Evolutionary conservation across 768 basidiomycete genomes (phyloP).

Genomic region (Dacryopinax spathularia): DNA sequence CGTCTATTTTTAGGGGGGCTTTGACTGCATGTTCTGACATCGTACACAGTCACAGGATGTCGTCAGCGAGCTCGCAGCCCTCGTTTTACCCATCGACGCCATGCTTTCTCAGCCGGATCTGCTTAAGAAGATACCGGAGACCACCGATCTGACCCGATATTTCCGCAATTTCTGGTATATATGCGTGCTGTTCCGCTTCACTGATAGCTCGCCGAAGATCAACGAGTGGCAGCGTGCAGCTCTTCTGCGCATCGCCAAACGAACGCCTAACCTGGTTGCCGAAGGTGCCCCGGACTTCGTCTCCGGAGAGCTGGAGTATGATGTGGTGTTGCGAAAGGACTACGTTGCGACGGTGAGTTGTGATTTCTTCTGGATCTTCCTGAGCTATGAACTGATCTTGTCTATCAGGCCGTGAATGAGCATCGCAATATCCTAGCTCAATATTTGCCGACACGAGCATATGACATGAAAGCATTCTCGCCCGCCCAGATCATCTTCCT

Average conservation of each 20-base stretch:
- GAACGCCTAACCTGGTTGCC: slow-evolving; percentile 71
- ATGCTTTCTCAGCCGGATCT: slow-evolving; percentile 60
- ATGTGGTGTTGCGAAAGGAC: slow-evolving; percentile 76
- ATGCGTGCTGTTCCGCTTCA: slow-evolving; percentile 74
- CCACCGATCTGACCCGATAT: slow-evolving; percentile 48
- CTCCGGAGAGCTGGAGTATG: slow-evolving; percentile 82
- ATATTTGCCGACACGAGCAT: slow-evolving; percentile 47
- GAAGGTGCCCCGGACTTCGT: slow-evolving; percentile 73
- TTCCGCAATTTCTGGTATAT: slow-evolving; percentile 95
- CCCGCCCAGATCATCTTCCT: slow-evolving; percentile 78
- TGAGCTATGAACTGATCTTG: neutral
- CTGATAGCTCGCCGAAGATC: slow-evolving; percentile 22
- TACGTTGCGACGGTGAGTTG: slow-evolving; percentile 54
- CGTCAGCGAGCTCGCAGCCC: slow-evolving; percentile 73
- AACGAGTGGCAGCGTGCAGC: slow-evolving; percentile 63
- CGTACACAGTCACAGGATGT: slow-evolving; percentile 58
- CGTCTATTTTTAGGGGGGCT: neutral
- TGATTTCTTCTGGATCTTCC: neutral
- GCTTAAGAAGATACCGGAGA: slow-evolving; percentile 40
- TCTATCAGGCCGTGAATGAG: slow-evolving; percentile 46
- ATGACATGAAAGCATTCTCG: slow-evolving; percentile 59
- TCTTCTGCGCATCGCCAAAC: slow-evolving; percentile 62
- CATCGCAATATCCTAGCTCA: slow-evolving; percentile 52
- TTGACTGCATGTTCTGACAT: slow-evolving; percentile 5
- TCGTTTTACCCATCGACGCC: slow-evolving; percentile 82